phyloP scores from a whole-genome alignment of 2,329 filamentous ascomycete species.

The Botrytis deweyae region DNA sequence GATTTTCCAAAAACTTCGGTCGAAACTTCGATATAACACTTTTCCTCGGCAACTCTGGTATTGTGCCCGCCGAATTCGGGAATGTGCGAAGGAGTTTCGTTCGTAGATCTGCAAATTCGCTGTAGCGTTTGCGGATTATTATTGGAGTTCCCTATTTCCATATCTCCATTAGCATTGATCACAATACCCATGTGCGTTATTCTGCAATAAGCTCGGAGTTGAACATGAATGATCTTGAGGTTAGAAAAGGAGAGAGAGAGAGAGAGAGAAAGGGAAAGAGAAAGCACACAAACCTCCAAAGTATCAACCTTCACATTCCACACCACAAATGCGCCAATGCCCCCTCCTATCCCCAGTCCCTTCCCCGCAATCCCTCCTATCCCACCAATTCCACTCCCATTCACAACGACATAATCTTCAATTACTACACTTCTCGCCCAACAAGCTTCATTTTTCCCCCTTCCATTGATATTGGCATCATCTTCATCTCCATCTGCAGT shows the following conservation, averaged over 20 bases:
- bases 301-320: conserved; percentile 91
- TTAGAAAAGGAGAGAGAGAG: neutral
- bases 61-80: conserved; percentile 77
- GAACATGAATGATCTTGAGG: neutral
- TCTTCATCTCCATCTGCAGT: conserved; percentile 46
- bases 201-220: neutral
- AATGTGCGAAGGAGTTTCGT: conserved; percentile 74
- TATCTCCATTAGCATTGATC: conserved; percentile 15
- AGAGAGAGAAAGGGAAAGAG: too few relatives aligned
- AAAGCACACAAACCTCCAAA: conserved; percentile 58
- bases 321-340: conserved; percentile 82
- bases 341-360: neutral
- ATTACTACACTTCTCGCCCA: conserved; percentile 65
- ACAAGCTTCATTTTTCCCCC: conserved; percentile 52
- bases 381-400: conserved; percentile 32
- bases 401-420: conserved; percentile 55
- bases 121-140: conserved; percentile 74
- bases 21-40: conserved; percentile 85
- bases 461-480: neutral
- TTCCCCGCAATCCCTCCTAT: neutral
- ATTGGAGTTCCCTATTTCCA: conserved; percentile 56
- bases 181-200: neutral
- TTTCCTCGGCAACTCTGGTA: conserved; percentile 89
- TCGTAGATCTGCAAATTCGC: conserved; percentile 86
- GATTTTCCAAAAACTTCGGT: conserved; percentile 79